Percentiles rank a stretch among this genome's conserved stretches.
Evolutionary conservation across 306 rosid genomes (phyloP).

Genomic region (Prunus mira): DNA sequence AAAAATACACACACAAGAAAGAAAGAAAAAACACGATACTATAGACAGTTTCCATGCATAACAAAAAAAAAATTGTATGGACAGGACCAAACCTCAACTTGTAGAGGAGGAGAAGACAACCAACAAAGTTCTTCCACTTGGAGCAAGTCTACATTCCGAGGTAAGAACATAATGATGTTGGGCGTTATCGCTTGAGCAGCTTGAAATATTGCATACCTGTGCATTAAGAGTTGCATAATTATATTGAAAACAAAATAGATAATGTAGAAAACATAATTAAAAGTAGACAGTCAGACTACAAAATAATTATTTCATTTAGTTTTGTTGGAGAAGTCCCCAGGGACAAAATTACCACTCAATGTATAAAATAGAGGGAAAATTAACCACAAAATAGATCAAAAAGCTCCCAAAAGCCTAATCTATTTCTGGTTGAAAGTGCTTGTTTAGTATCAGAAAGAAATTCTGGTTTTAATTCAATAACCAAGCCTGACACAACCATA

Average conservation of each 20-base stretch:
- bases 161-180: conserved; percentile 37
- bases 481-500: no score
- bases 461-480: no score
- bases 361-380: not conserved
- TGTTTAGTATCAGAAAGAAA: no score
- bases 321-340: not conserved
- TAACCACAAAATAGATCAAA: not conserved
- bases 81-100: conserved; percentile 23
- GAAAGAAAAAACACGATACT: not conserved
- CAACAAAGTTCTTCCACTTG: conserved; percentile 36
- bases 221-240: not conserved
- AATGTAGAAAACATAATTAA: not conserved
- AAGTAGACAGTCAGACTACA: not conserved
- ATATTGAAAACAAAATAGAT: not conserved
- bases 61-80: not conserved
- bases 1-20: not conserved
- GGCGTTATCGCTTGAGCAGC: conserved; percentile 33
- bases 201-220: conserved; percentile 30
- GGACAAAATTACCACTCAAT: not conserved
- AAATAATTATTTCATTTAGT: not conserved
- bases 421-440: no score
- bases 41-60: not conserved
- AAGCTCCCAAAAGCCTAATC: no score
- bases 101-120: conserved; percentile 40
- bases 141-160: conserved; percentile 28